Base-by-base conservation (phyloP, 2,329 filamentous ascomycete genomes). In the Seiridium unicorne region DNA sequence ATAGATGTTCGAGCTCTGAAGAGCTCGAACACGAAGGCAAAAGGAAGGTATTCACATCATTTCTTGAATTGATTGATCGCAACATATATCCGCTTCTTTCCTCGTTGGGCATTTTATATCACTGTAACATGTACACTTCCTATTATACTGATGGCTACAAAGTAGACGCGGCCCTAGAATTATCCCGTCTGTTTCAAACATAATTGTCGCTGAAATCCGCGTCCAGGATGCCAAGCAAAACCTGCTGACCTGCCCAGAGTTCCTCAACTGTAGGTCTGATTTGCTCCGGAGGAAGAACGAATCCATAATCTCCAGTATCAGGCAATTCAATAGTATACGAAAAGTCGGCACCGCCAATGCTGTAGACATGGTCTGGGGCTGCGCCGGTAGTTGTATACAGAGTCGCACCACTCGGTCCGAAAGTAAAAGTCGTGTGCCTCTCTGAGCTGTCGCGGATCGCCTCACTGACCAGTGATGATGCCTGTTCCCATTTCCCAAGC, bases 391-490 rank as follows among this genome's bases (percentile, higher is more conserved):
- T 51, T 4, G 71, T 68, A 51, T 79, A 79, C 1, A 79, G 59
- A 0, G 74, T 76, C 5, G 69, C 61, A 53, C 76, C 77, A 7
- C 69, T 76, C 3, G 69, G 71, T 1, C 77, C 77, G 8, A 72
- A 70, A 1, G 73, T 76, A 56, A 73, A 79, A 2, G 65, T 66
- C 0, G 67, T 77, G 58, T 63, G 68, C 11, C 65, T 64, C 0
- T 80, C 77, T 3, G 85, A 73, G 4, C 65, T 68, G 47, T 76
- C 68, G 64, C 81, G 79, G 40, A 76, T 73, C 4, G 76, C 72
- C 40, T 57, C 44, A 26, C 54, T 57, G 6, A 57, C 44, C 6
- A 46, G 54, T 5, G 54, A 46, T 3, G 54, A 46, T 31, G 44
- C 44, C 31, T 9, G 35, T 10, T 18, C n/a, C 54, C 54, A 57